Conservation (phyloP, 192 early-diverging fungal genomes). For the Geranomyces michiganensis region DNA sequence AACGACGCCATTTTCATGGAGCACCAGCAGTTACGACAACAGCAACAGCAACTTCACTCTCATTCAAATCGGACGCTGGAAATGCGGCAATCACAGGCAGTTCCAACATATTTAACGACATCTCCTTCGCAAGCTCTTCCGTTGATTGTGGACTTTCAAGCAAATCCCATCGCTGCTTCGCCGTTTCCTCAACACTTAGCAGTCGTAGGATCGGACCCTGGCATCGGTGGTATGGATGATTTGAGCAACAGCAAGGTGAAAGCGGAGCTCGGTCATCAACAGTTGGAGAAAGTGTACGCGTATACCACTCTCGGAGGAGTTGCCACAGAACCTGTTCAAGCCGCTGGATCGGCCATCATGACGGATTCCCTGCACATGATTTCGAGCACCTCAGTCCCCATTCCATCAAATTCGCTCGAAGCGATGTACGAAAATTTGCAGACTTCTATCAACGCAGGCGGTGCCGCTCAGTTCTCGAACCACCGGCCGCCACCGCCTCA, state of each 20-base stretch:
- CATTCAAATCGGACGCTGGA: not conserved
- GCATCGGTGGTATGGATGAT: not conserved
- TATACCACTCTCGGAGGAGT: constrained; percentile 11
- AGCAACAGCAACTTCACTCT: not conserved
- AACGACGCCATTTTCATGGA: constrained; percentile 8
- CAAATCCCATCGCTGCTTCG: no score
- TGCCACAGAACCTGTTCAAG: not conserved
- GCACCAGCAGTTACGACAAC: constrained; percentile 17
- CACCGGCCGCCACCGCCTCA: not conserved
- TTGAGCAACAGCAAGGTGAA: not conserved
- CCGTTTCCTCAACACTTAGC: no score
- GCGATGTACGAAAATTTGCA: not conserved
- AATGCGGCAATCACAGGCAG: not conserved
- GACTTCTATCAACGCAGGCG: not conserved
- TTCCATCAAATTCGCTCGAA: not conserved
- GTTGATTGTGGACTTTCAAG: not conserved
- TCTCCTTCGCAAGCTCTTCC: not conserved
- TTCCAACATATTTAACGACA: not conserved
- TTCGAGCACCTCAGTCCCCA: not conserved
- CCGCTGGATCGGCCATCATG: not conserved
- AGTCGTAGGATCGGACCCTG: not conserved
- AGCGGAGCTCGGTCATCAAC: not conserved
- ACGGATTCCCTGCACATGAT: not conserved
- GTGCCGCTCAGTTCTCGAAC: not conserved
- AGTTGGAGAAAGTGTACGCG: not conserved